Base-by-base conservation (phyloP, 768 basidiomycete species). In the Tricholoma matsutake region DNA sequence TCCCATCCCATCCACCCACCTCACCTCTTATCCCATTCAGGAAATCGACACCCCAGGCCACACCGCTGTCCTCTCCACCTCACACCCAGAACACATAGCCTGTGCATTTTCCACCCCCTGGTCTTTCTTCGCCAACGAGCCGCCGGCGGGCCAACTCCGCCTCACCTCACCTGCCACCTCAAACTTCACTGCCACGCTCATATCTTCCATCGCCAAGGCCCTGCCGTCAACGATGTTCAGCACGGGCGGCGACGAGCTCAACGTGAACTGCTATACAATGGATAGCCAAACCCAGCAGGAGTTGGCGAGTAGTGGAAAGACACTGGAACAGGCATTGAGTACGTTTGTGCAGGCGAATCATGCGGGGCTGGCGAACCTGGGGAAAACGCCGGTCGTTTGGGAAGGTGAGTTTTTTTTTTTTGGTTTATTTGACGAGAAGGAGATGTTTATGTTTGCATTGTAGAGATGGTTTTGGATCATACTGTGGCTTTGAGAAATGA, bases 1-100 rank as follows among this genome's bases (percentile, higher is more conserved):
- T 11, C 45, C 32, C 3, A 69, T 71, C 3, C 29, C 73, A 0
- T 29, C 49, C 1, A 66, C 73, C 41, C 69, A 75, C 71, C 6
- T 64, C 67, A 54, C 60, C 57, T 1, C 81, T 81, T 43, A 43
- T 66, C 75, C 74, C 13, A 58, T 69, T 16, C 58, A 87, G 84
- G 92, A 94, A 77, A 83, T 94, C 56, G 94, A 94, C 69, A 89
- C 83, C 2, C 93, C 93, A 0, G 93, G 92, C 0, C 94, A 94
- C 71, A 91, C 91, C 2, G 78, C 87, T 0, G 73, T 79, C 31
- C 87, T 95, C 39, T 80, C 79, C 2, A 65, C 75, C 7, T 79
- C 88, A 0, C 83, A 91, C 67, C 92, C 93, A 0, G 88, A 93
- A 31, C 83, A 85, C 59, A 71, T 94, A 39, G 92, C 91, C 1